Percentiles rank a stretch among this genome's conserved stretches.
phyloP scores from a whole-genome alignment of 176 grass and related monocot species.

The Elymus sibiricus region DNA sequence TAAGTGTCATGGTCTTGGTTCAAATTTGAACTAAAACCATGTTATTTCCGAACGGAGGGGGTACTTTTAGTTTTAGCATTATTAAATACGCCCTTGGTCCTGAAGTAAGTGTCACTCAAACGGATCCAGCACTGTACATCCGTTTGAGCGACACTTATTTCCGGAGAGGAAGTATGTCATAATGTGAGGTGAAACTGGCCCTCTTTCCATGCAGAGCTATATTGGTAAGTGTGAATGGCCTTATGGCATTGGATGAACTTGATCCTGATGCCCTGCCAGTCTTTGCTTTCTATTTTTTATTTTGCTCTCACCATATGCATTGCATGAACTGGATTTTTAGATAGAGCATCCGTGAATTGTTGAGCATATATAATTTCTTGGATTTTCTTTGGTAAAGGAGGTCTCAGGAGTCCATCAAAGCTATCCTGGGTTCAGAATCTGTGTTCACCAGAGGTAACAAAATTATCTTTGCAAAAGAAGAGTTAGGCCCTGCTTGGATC shows the following conservation, averaged over 20 bases:
- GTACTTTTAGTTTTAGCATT: background rate
- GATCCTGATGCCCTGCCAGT: background rate
- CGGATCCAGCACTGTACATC: too few relatives aligned
- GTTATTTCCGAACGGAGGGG: too few relatives aligned
- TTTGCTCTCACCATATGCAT: background rate
- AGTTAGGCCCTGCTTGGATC: too few relatives aligned
- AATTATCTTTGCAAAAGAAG: background rate
- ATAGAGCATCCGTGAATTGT: background rate
- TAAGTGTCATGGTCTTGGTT: too few relatives aligned
- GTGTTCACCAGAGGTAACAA: background rate
- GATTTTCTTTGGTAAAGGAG: background rate
- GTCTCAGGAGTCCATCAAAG: background rate
- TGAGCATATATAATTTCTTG: background rate
- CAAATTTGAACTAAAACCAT: too few relatives aligned
- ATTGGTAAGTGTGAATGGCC: background rate
- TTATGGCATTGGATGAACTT: constrained; percentile 3
- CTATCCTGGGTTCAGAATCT: background rate
- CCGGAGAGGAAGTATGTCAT: background rate
- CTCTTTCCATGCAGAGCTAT: background rate
- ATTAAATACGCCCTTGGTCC: background rate
- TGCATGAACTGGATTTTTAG: background rate
- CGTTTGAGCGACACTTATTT: too few relatives aligned
- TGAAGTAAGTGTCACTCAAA: too few relatives aligned
- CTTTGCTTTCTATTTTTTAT: background rate
- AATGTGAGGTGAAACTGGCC: background rate